Evolutionary conservation across 1,139 yeast species (phyloP), one percentile per base, ranked within the genome.

Genomic region (Saccharomyces hybrid): DNA sequence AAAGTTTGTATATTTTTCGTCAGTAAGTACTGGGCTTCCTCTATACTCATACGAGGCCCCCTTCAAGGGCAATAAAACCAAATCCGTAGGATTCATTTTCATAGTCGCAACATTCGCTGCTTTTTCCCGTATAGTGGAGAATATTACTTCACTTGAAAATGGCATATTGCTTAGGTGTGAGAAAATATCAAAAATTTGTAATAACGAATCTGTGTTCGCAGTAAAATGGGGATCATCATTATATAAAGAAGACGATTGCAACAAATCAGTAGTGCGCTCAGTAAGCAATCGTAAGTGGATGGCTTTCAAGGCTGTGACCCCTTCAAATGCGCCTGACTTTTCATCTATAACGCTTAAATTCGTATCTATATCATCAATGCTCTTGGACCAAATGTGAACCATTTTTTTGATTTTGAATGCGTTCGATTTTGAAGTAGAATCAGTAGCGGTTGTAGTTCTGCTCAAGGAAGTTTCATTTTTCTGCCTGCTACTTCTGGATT

Each of bases 211-310:
- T 4, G 67, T 59, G 44, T 78, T 67, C 2, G 65, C 73, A 42
- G 75, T 73, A 44, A 71, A 73, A 47, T 62, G 62, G 13, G 66
- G 63, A 41, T 67, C 70, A 6, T 63, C 66, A 49, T 69, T 67
- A 51, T 69, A 68, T 28, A 75, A 71, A 1, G 74, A 66, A 3
- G 88, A 83, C 1, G 87, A 88, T 61, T 82, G 88, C 53, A 84
- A 74, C 52, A 84, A 70, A 67, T 84, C 86, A 0, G 88, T 82
- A 0, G 88, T 84, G 67, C 90, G 75, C 49, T 85, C 84, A 1
- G 85, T 79, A 54, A 84, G 73, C 46, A 81, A 80, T 55, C 83
- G 75, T 55, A 83, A 69, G 61, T 83, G 83, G 6, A 83, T 70
- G 0, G 84, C 87, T 60, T 76, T 78, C 48, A 83, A 72, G 1